These are phyloP conservation scores for Perkinsus chesapeaki DNA, from an alignment of 169 alveolate species.

Conservation along the genomic window DNA sequence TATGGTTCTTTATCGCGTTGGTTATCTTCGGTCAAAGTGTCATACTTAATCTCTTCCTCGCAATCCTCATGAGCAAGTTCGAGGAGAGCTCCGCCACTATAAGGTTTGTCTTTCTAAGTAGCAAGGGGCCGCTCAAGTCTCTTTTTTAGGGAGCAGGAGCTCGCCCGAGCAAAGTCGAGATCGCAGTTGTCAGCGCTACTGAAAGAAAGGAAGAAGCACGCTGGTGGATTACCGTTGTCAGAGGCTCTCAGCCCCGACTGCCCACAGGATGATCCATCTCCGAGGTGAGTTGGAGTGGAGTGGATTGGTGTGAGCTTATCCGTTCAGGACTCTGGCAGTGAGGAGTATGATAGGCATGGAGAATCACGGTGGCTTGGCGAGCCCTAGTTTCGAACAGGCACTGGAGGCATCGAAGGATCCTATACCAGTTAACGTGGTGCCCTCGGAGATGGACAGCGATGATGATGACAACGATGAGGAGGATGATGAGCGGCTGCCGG, in stretches of 20 bases:
- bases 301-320: no score
- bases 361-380: not conserved
- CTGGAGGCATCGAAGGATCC: not conserved
- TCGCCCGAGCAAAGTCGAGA: not conserved
- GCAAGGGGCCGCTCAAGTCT: not conserved
- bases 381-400: not conserved
- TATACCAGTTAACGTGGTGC: no score
- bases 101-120: not conserved
- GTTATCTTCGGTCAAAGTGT: slow-evolving; percentile 42
- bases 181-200: not conserved
- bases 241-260: not conserved
- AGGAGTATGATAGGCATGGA: not conserved
- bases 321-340: not conserved
- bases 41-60: slow-evolving; percentile 47
- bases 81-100: slow-evolving; percentile 16
- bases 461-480: not conserved
- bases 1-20: slow-evolving; percentile 21
- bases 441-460: not conserved
- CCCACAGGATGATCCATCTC: not conserved
- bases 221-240: not conserved
- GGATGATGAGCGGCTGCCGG: not conserved
- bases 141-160: not conserved
- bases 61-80: slow-evolving; percentile 40
- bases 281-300: not conserved
- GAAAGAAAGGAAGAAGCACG: not conserved